Conservation (phyloP, 192 early-diverging fungal genomes). For the Coemansia umbellata region DNA sequence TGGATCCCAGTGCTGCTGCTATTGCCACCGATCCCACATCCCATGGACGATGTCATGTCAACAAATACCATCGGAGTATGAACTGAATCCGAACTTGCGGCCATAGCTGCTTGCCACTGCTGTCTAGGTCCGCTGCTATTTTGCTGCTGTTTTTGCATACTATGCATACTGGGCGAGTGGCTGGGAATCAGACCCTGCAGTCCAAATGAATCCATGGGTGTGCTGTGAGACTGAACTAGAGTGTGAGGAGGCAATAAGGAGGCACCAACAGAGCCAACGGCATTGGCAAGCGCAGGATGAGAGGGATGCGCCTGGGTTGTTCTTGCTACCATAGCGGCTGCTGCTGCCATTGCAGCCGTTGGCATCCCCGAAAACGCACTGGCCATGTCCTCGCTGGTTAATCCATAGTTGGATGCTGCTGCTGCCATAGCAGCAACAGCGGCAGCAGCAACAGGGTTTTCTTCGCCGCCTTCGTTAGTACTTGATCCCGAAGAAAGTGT, state of each 20-base stretch:
- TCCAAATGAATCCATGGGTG: slow-evolving; percentile 4
- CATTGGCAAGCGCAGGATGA: too few relatives aligned
- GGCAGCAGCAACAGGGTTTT: slow-evolving; percentile 12
- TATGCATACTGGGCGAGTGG: slow-evolving; percentile 5
- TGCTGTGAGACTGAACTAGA: not conserved
- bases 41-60: too few relatives aligned
- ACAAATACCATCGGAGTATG: too few relatives aligned
- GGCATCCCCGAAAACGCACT: slow-evolving; percentile 7
- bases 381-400: slow-evolving; percentile 10
- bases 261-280: too few relatives aligned
- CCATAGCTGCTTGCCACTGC: too few relatives aligned
- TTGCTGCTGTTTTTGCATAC: not conserved
- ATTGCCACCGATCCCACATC: too few relatives aligned
- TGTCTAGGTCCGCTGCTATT: too few relatives aligned
- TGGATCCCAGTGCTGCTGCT: too few relatives aligned
- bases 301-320: too few relatives aligned
- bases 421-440: slow-evolving; percentile 7
- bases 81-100: too few relatives aligned
- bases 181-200: slow-evolving; percentile 10
- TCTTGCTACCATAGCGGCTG: not conserved
- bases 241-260: not conserved
- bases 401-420: slow-evolving; percentile 2
- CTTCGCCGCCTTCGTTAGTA: too few relatives aligned
- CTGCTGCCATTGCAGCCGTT: not conserved
- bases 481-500: too few relatives aligned